These are phyloP conservation scores for Diaporthe eres DNA, from an alignment of 2,329 filamentous ascomycete genomes.

Conservation along the genomic window DNA sequence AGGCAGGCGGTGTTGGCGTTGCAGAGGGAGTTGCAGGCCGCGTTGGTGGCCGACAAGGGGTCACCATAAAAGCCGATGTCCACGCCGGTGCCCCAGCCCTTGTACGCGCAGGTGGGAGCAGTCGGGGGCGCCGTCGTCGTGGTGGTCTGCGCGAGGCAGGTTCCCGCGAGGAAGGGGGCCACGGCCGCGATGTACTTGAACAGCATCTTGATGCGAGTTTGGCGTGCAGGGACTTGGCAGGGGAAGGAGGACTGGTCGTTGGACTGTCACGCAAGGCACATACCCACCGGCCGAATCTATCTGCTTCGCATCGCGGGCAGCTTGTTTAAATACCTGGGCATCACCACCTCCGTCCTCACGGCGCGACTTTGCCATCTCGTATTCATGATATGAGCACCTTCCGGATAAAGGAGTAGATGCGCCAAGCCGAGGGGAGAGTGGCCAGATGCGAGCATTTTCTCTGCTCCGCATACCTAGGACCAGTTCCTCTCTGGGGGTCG, in stretches of 20 bases:
- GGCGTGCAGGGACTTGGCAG: not conserved
- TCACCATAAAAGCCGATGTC: constrained; percentile 39
- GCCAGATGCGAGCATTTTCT: constrained; percentile 3
- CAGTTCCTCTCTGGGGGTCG: constrained; percentile 5
- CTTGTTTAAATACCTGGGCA: constrained; percentile 14
- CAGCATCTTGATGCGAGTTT: constrained; percentile 30
- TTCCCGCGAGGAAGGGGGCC: constrained; percentile 24
- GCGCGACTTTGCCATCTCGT: constrained; percentile 25
- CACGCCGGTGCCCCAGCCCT: constrained; percentile 36
- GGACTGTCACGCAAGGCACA: constrained; percentile 17
- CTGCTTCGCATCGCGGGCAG: not conserved
- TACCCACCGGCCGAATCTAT: not conserved
- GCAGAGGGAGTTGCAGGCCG: constrained; percentile 38
- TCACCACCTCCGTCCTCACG: not conserved
- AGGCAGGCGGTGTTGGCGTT: constrained; percentile 36
- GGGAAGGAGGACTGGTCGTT: not conserved
- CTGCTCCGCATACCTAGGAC: not conserved
- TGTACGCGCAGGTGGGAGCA: constrained; percentile 33
- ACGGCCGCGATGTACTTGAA: constrained; percentile 23
- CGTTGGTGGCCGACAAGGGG: constrained; percentile 15
- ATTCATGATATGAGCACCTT: constrained; percentile 30
- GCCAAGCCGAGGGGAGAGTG: constrained; percentile 26
- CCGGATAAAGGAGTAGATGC: constrained; percentile 26
- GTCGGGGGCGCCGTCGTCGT: constrained; percentile 30
- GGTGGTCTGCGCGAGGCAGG: constrained; percentile 33